These are phyloP conservation scores for Trypanosoma scelopori DNA, from an alignment of 208 protist genomes.

Conservation along the genomic window DNA sequence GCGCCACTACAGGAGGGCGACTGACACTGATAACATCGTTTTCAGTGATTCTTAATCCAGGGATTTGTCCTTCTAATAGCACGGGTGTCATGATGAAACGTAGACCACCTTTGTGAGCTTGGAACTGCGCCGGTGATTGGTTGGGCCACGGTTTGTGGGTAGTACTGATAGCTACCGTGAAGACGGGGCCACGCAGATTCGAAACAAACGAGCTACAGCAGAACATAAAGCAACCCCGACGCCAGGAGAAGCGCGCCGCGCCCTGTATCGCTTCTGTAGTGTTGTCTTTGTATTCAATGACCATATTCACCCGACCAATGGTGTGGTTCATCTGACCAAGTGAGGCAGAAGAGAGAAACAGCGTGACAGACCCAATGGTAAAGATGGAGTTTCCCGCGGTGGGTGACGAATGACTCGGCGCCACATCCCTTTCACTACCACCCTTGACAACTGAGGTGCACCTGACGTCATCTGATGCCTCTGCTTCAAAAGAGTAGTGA, in stretches of 20 bases:
- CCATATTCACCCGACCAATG: conserved; percentile 64
- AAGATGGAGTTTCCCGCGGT: conserved; percentile 25
- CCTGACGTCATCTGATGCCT: background rate
- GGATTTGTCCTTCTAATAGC: conserved; percentile 46
- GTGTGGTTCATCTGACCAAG: conserved; percentile 63
- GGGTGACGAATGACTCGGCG: background rate
- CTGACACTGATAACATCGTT: conserved; percentile 66
- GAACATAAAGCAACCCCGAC: conserved; percentile 57
- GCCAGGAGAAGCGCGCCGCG: conserved; percentile 57
- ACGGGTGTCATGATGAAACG: conserved; percentile 67
- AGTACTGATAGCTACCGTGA: conserved; percentile 56
- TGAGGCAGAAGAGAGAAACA: conserved; percentile 51
- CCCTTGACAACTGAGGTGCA: background rate
- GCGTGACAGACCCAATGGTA: conserved; percentile 37
- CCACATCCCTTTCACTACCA: background rate
- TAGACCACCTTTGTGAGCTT: conserved; percentile 50
- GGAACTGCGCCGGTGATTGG: conserved; percentile 45
- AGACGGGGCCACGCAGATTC: conserved; percentile 47
- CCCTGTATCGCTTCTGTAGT: conserved; percentile 66
- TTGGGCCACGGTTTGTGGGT: conserved; percentile 56
- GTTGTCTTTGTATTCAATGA: conserved; percentile 65
- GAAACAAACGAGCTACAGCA: conserved; percentile 51
- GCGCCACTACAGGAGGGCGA: background rate
- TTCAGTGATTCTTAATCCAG: conserved; percentile 57
- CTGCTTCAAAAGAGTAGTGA: conserved; percentile 57